Conservation (phyloP, 164 flowering plant species). For the Stephania yunnanensis region DNA sequence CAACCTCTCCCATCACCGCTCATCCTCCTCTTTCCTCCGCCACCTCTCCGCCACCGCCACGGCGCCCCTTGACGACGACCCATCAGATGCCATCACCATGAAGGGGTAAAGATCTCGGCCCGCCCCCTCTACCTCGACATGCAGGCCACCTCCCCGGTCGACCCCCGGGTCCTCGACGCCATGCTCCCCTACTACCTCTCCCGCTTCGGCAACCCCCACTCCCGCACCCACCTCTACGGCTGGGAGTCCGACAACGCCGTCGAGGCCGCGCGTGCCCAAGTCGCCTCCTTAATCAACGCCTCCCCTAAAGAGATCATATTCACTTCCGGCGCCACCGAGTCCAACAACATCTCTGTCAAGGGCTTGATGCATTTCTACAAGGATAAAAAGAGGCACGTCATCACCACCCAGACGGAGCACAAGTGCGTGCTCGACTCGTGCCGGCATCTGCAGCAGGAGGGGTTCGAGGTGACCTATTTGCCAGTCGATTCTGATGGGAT, state of each 20-base stretch:
- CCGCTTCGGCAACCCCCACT: conserved; percentile 90
- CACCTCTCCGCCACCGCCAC: conserved; percentile 41
- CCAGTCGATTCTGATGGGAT: conserved; percentile 76
- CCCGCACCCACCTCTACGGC: conserved; percentile 92
- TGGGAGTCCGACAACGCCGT: conserved; percentile 96
- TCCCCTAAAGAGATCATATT: conserved; percentile 88
- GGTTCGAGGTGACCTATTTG: conserved; percentile 80
- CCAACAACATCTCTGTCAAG: conserved; percentile 86
- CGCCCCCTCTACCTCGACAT: conserved; percentile 87
- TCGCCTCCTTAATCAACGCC: conserved; percentile 66
- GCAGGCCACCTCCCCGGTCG: conserved; percentile 95
- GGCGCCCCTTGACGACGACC: conserved; percentile 22
- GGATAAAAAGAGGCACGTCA: conserved; percentile 72
- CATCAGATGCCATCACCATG: conserved; percentile 34
- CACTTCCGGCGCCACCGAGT: conserved; percentile 98
- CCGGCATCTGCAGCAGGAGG: conserved; percentile 87
- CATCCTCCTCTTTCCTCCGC: conserved; percentile 21
- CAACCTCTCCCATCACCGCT: not conserved
- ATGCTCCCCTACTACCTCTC: conserved; percentile 78
- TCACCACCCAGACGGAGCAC: conserved; percentile 98
- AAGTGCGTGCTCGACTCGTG: conserved; percentile 95
- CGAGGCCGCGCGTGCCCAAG: conserved; percentile 67
- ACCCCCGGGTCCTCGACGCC: conserved; percentile 83
- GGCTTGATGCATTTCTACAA: conserved; percentile 77
- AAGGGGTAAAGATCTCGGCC: conserved; percentile 77